Percentiles rank a stretch among this genome's conserved stretches.
These are phyloP conservation scores for Lyophyllum semitale DNA, from an alignment of 768 basidiomycete species.

Conservation along the genomic window DNA sequence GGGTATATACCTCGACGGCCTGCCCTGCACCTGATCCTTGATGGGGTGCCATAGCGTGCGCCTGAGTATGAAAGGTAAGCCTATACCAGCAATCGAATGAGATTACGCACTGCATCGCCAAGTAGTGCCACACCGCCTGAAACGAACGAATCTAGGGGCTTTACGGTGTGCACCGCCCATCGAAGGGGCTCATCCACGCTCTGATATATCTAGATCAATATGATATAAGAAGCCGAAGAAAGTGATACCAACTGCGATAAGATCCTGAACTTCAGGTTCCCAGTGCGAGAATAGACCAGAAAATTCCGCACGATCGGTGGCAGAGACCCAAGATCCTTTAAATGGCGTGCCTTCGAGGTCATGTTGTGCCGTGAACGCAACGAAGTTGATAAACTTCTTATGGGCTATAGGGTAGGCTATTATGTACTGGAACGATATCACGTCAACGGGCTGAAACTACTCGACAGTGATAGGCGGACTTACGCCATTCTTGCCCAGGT, in stretches of 20 bases:
- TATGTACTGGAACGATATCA: slow-evolving; percentile 45
- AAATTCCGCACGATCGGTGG: slow-evolving; percentile 47
- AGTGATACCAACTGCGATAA: slow-evolving; percentile 54
- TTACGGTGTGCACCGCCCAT: slow-evolving; percentile 67
- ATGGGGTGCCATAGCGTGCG: slow-evolving; percentile 56
- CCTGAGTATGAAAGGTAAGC: slow-evolving; percentile 25
- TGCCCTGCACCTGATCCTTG: slow-evolving; percentile 62
- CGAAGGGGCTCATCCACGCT: slow-evolving; percentile 51
- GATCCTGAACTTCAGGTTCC: slow-evolving; percentile 60
- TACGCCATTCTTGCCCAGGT: slow-evolving; percentile 54
- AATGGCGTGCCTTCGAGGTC: slow-evolving; percentile 54
- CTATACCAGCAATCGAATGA: not conserved
- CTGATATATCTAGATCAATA: slow-evolving; percentile 28
- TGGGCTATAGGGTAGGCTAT: slow-evolving; percentile 63
- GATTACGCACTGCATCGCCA: slow-evolving; percentile 48
- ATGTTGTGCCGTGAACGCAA: slow-evolving; percentile 51
- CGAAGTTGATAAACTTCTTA: slow-evolving; percentile 63
- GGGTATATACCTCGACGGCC: slow-evolving; percentile 48
- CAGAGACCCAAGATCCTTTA: slow-evolving; percentile 53
- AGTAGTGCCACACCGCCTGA: slow-evolving; percentile 50
- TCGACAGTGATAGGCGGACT: slow-evolving; percentile 15
- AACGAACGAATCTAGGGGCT: slow-evolving; percentile 51
- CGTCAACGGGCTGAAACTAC: not conserved
- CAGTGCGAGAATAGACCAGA: slow-evolving; percentile 46
- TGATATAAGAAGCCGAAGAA: not conserved